Conservation (phyloP, 768 basidiomycete species). For the Cystobasidium ongulense region DNA sequence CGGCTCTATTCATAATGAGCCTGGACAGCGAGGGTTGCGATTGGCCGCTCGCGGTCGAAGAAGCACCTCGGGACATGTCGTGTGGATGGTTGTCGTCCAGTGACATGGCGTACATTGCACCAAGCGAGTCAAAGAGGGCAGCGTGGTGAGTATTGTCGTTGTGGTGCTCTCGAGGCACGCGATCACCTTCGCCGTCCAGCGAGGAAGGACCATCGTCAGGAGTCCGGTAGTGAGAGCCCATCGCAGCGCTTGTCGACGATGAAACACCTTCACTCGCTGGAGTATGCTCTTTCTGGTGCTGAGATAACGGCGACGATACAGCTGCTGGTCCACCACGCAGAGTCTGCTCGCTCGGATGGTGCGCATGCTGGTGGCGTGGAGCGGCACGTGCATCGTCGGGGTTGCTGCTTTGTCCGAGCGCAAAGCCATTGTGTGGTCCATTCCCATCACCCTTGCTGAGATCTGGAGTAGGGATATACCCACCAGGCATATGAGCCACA, state of each 20-base stretch:
- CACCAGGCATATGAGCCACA: background rate
- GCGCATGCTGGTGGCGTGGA: background rate
- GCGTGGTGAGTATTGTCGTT: background rate
- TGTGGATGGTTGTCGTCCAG: background rate
- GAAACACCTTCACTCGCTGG: background rate
- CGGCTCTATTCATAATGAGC: constrained; percentile 4
- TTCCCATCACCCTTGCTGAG: background rate
- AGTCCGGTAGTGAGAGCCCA: background rate
- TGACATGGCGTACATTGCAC: constrained; percentile 10
- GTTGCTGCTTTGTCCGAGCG: background rate
- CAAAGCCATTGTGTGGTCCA: background rate
- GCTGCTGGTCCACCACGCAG: background rate
- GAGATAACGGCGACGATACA: too few species aligned
- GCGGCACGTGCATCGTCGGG: background rate
- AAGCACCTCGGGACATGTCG: background rate
- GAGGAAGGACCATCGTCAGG: background rate
- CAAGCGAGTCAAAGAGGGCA: constrained; percentile 17
- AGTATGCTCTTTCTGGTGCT: too few species aligned
- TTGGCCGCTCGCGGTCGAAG: background rate
- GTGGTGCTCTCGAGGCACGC: background rate
- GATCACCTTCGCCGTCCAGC: background rate
- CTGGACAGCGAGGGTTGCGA: background rate
- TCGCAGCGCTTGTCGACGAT: background rate
- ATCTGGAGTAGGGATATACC: background rate
- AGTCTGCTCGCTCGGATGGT: background rate